Conservation (phyloP, 805 yeast genomes). For the Teunomyces cretensis region DNA sequence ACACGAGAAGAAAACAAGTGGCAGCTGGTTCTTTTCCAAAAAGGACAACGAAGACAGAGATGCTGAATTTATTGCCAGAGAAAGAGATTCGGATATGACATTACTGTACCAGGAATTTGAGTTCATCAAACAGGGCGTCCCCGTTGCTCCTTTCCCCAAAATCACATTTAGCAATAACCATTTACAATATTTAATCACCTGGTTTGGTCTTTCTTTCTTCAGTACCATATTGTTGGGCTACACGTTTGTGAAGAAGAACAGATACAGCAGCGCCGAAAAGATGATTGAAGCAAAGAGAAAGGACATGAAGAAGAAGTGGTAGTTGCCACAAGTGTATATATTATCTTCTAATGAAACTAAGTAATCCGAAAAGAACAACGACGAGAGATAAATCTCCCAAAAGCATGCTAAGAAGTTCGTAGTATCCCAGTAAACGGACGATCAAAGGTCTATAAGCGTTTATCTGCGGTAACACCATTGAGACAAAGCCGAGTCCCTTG, state of each 20-base stretch:
- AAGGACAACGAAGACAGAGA: slow-evolving; percentile 10
- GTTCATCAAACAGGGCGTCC: slow-evolving; percentile 80
- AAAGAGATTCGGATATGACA: slow-evolving; percentile 28
- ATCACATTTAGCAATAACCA: slow-evolving; percentile 86
- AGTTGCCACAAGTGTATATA: slow-evolving; percentile 1
- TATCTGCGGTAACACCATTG: slow-evolving; percentile 36
- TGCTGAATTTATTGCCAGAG: slow-evolving; percentile 19
- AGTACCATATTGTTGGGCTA: slow-evolving; percentile 63
- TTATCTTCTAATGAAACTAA: slow-evolving; percentile 16
- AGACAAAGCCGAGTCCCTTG: slow-evolving; percentile 29
- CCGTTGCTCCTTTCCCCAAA: slow-evolving; percentile 80
- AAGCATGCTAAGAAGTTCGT: slow-evolving; percentile 36
- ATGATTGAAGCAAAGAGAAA: slow-evolving; percentile 39
- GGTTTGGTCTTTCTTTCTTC: slow-evolving; percentile 85
- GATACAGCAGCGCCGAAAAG: slow-evolving; percentile 37
- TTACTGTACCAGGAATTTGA: slow-evolving; percentile 46
- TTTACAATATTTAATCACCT: slow-evolving; percentile 86
- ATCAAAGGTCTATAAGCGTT: slow-evolving; percentile 27
- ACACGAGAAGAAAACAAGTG: slow-evolving; percentile 6
- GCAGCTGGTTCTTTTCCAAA: slow-evolving; percentile 11
- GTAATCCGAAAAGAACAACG: slow-evolving; percentile 38
- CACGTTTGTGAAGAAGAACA: slow-evolving; percentile 28
- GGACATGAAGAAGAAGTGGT: slow-evolving; percentile 30
- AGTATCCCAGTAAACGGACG: slow-evolving; percentile 30
- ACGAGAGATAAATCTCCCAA: slow-evolving; percentile 37